Evolutionary conservation across 2,329 filamentous ascomycete species (phyloP).

Genomic region (Aspergillus aculeatus): DNA sequence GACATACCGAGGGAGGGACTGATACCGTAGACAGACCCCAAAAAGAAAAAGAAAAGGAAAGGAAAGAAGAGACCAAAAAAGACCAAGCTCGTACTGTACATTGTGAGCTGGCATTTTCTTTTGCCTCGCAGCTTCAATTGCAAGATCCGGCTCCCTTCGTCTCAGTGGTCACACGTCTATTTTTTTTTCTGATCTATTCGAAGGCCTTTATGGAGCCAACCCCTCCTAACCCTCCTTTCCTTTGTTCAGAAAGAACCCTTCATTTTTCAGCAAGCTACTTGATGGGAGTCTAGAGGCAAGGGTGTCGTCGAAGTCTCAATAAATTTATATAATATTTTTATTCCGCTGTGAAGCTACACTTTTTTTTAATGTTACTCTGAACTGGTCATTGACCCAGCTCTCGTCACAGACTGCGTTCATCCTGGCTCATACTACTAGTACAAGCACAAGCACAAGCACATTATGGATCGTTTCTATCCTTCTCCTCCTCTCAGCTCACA

Average conservation of each 20-base stretch:
- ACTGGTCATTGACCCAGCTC: neutral
- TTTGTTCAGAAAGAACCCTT: neutral
- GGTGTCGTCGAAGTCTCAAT: neutral
- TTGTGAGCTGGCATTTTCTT: constrained; percentile 15
- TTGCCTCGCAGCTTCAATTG: constrained; percentile 22
- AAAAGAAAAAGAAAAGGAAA: neutral
- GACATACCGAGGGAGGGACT: neutral
- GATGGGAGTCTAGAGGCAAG: neutral
- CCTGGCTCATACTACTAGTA: neutral
- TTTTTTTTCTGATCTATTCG: constrained; percentile 7
- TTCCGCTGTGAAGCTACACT: neutral
- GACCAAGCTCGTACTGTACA: neutral
- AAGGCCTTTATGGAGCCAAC: neutral
- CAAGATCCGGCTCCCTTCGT: constrained; percentile 4
- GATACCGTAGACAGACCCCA: too few species aligned
- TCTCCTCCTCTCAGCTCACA: constrained; percentile 19
- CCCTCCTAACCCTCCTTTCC: neutral
- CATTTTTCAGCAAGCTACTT: neutral
- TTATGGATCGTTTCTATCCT: constrained; percentile 26
- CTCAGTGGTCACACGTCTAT: constrained; percentile 20
- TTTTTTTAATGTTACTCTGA: neutral
- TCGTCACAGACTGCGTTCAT: neutral
- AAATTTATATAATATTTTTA: constrained; percentile 4
- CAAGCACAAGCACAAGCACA: constrained; percentile 7
- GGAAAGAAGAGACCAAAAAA: neutral